Conservation (phyloP, 2,329 filamentous ascomycete genomes). For the Pseudogymnoascus sp. region DNA sequence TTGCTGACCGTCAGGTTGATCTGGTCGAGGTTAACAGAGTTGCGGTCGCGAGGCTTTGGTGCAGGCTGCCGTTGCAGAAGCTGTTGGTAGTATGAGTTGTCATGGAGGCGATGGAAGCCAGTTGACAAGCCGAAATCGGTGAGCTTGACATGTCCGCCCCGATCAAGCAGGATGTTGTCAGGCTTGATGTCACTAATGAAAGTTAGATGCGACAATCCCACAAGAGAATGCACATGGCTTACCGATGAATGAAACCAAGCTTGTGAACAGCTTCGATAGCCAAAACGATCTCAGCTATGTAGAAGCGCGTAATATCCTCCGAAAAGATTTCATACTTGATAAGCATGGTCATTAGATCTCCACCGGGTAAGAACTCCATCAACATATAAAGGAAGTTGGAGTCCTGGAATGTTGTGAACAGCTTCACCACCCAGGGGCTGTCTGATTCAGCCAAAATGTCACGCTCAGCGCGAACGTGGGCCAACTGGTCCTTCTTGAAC, state of each 20-base stretch:
- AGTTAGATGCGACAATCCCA: not conserved
- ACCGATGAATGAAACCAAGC: slow-evolving; percentile 97
- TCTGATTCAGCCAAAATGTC: slow-evolving; percentile 98
- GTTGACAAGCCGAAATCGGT: slow-evolving; percentile 98
- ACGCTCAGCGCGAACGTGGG: slow-evolving; percentile 93
- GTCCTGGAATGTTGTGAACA: slow-evolving; percentile 97
- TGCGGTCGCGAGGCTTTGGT: slow-evolving; percentile 70
- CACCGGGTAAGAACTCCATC: slow-evolving; percentile 98
- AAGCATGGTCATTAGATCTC: slow-evolving; percentile 99
- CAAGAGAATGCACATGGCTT: slow-evolving; percentile 30
- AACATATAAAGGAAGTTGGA: slow-evolving; percentile 95
- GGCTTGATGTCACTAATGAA: slow-evolving; percentile 85
- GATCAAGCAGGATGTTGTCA: slow-evolving; percentile 94
- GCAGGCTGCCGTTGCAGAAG: slow-evolving; percentile 79
- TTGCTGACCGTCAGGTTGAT: slow-evolving; percentile 98
- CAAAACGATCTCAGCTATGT: slow-evolving; percentile 96
- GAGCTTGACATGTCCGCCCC: slow-evolving; percentile 93
- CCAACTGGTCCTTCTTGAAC: slow-evolving; percentile 98
- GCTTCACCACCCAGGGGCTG: slow-evolving; percentile 97
- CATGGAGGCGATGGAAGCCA: slow-evolving; percentile 94
- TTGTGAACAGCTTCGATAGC: slow-evolving; percentile 99
- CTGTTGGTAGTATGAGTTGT: slow-evolving; percentile 97
- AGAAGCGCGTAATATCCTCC: slow-evolving; percentile 96
- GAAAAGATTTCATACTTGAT: slow-evolving; percentile 99
- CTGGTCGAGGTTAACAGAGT: slow-evolving; percentile 92